These are phyloP conservation scores for Oemleria cerasiformis DNA, from an alignment of 306 rosid species.

Conservation along the genomic window DNA sequence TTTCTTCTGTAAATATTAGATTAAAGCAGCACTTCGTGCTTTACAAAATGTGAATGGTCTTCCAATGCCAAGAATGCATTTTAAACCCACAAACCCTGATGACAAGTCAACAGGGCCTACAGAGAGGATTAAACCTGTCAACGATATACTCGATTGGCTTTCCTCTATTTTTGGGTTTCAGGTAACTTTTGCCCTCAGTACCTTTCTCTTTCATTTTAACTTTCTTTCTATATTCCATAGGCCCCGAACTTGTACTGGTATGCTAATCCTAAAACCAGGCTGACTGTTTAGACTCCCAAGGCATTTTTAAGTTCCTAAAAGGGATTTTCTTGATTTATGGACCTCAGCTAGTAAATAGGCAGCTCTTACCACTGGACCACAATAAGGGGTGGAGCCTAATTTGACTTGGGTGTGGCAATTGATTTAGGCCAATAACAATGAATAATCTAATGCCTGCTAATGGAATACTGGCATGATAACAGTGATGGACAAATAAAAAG, in stretches of 20 bases:
- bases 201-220: conserved; percentile 10
- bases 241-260: not conserved
- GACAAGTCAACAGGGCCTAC: conserved; percentile 37
- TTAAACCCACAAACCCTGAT: conserved; percentile 25
- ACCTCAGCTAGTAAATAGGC: not conserved
- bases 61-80: conserved; percentile 62
- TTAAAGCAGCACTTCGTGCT: conserved; percentile 73
- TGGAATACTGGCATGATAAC: not conserved
- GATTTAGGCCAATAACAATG: not conserved
- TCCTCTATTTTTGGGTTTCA: conserved; percentile 83
- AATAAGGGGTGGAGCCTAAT: not conserved
- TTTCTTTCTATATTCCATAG: not conserved
- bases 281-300: not conserved
- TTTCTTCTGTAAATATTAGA: conserved; percentile 40
- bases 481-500: not conserved
- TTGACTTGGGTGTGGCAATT: not conserved
- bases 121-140: conserved; percentile 59
- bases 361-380: conserved; percentile 5
- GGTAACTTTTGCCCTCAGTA: conserved; percentile 42
- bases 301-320: conserved; percentile 6
- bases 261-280: not conserved
- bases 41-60: conserved; percentile 60
- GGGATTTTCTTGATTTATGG: not conserved
- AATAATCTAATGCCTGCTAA: not conserved
- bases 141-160: conserved; percentile 91